Evolutionary conservation across 1,139 yeast species (phyloP).

Genomic region (Protomyces inundatus): DNA sequence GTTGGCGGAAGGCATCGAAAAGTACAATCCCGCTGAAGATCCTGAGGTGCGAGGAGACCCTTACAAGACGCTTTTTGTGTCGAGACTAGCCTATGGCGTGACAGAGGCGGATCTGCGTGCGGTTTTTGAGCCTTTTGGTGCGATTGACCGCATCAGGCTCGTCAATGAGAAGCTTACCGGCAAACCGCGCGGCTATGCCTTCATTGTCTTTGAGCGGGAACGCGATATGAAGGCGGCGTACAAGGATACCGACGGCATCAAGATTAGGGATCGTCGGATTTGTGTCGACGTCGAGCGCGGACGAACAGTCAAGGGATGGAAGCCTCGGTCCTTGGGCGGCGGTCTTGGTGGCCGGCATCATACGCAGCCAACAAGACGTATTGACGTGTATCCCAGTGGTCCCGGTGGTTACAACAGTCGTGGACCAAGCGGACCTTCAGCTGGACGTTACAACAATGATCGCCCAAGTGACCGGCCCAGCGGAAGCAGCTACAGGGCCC

Average conservation of each 20-base stretch:
- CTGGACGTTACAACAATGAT: constrained; percentile 4
- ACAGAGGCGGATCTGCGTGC: constrained; percentile 65
- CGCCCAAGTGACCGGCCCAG: neutral
- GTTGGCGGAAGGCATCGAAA: constrained; percentile 39
- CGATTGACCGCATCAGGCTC: constrained; percentile 59
- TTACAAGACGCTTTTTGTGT: constrained; percentile 68
- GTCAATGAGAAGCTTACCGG: constrained; percentile 54
- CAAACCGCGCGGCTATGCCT: constrained; percentile 77
- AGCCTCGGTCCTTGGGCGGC: constrained; percentile 72
- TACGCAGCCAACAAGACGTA: constrained; percentile 33
- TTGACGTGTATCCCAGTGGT: neutral
- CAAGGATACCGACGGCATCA: constrained; percentile 54
- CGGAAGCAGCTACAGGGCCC: neutral
- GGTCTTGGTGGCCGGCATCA: constrained; percentile 64
- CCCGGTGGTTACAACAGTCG: constrained; percentile 8
- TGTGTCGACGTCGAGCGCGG: constrained; percentile 84
- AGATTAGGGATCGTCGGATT: constrained; percentile 50
- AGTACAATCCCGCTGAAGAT: constrained; percentile 52
- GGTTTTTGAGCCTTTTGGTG: constrained; percentile 61
- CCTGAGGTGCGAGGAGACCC: constrained; percentile 69
- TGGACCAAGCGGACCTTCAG: constrained; percentile 1
- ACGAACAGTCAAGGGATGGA: constrained; percentile 68
- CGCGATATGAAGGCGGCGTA: constrained; percentile 56
- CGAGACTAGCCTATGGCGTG: constrained; percentile 60
- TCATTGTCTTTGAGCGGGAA: constrained; percentile 63